Evolutionary conservation across 805 yeast species (phyloP).

Genomic region (Schwanniomyces occidentalis): DNA sequence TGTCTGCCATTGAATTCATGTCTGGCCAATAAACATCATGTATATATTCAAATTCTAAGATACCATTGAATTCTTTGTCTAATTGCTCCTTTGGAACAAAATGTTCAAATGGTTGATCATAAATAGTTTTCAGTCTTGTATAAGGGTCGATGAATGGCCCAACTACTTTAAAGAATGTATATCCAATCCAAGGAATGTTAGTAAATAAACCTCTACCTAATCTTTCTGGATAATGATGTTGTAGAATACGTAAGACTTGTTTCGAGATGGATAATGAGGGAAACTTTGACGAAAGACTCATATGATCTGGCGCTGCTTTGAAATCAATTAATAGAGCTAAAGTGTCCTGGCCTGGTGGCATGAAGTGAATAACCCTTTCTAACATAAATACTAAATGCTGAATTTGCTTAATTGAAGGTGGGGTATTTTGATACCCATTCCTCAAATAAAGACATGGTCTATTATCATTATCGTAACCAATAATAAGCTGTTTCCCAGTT

Average conservation of each 20-base stretch:
- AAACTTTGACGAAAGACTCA: slow-evolving; percentile 40
- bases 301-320: slow-evolving; percentile 43
- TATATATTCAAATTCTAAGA: slow-evolving; percentile 51
- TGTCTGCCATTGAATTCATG: slow-evolving; percentile 43
- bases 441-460: slow-evolving; percentile 54
- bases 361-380: slow-evolving; percentile 50
- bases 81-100: slow-evolving; percentile 55
- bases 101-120: slow-evolving; percentile 57
- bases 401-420: slow-evolving; percentile 51
- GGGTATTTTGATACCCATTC: slow-evolving; percentile 57
- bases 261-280: slow-evolving; percentile 53
- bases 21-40: slow-evolving; percentile 57
- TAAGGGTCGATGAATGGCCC: slow-evolving; percentile 61
- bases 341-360: slow-evolving; percentile 62
- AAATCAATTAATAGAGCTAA: slow-evolving; percentile 57
- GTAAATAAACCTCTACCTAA: slow-evolving; percentile 54
- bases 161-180: slow-evolving; percentile 55
- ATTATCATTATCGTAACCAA: slow-evolving; percentile 55
- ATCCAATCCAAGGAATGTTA: slow-evolving; percentile 58
- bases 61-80: slow-evolving; percentile 50
- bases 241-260: slow-evolving; percentile 51
- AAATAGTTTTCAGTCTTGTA: slow-evolving; percentile 56
- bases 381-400: slow-evolving; percentile 59
- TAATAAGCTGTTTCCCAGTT: slow-evolving; percentile 54
- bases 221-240: slow-evolving; percentile 60